Percentiles rank a stretch among this genome's conserved stretches.
phyloP scores from a whole-genome alignment of 257 asterid species.

The Eucommia ulmoides region DNA sequence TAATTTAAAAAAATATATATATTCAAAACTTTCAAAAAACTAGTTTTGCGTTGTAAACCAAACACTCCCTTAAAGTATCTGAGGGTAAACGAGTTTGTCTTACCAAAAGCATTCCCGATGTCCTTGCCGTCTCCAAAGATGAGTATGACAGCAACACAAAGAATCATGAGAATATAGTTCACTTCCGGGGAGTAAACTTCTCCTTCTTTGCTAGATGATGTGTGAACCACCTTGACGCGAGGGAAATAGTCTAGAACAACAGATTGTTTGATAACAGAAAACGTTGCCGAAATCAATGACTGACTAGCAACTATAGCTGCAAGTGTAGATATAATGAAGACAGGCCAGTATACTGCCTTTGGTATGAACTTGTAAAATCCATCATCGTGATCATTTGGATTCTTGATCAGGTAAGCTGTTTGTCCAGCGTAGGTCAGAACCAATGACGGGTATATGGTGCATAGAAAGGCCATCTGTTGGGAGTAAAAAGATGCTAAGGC shows the following conservation, averaged over 20 bases:
- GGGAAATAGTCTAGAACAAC: conserved; percentile 30
- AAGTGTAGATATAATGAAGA: conserved; percentile 22
- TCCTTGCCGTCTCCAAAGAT: conserved; percentile 29
- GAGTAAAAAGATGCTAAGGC: neutral
- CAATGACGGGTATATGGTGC: conserved; percentile 23
- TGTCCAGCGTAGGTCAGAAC: conserved; percentile 27
- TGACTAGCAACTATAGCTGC: conserved; percentile 32
- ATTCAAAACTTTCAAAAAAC: neutral
- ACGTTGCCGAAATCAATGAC: conserved; percentile 28
- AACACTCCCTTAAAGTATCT: neutral
- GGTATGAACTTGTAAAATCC: conserved; percentile 28
- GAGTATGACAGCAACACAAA: conserved; percentile 26
- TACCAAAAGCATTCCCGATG: conserved; percentile 32
- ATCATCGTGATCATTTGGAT: conserved; percentile 23
- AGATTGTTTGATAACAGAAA: conserved; percentile 25
- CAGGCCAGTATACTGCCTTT: conserved; percentile 25
- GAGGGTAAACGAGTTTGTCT: conserved; percentile 3
- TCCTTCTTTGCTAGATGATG: conserved; percentile 67
- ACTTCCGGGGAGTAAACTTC: conserved; percentile 91
- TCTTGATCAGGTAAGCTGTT: conserved; percentile 27
- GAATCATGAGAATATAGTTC: conserved; percentile 73
- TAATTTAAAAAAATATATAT: too few species aligned
- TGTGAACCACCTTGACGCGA: conserved; percentile 27
- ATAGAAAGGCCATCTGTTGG: conserved; percentile 21
- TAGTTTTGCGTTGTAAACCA: neutral